A percentile compares a stretch with the other conserved stretches of the same genome.
phyloP scores from a whole-genome alignment of 1,284 basidiomycete species.

The Puccinia polysora region DNA sequence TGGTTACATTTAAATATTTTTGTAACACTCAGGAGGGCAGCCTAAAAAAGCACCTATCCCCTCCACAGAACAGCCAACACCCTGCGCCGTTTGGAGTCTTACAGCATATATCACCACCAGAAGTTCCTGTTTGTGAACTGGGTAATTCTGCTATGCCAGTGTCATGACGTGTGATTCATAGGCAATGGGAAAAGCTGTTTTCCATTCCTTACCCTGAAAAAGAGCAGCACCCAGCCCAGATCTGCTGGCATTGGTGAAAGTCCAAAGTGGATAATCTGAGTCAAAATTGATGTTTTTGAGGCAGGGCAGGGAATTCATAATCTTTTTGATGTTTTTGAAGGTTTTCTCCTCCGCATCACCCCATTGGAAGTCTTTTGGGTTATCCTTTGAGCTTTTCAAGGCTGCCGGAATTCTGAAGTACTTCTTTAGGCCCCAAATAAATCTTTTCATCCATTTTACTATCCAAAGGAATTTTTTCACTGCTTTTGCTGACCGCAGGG shows the following conservation, averaged over 20 bases:
- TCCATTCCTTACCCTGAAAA: constrained; percentile 40
- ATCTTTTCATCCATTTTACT: constrained; percentile 3
- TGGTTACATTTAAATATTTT: too few species aligned
- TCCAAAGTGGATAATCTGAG: constrained; percentile 44
- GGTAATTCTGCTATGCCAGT: constrained; percentile 44
- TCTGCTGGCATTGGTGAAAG: constrained; percentile 43
- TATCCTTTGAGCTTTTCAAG: not conserved
- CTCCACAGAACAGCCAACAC: too few species aligned
- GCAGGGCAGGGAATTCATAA: constrained; percentile 50
- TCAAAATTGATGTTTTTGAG: constrained; percentile 51
- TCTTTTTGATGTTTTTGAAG: constrained; percentile 55
- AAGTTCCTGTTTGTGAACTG: constrained; percentile 45
- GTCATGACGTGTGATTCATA: constrained; percentile 44
- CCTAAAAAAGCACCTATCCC: too few species aligned
- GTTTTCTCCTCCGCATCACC: constrained; percentile 8
- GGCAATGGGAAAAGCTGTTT: constrained; percentile 37
- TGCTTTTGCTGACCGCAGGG: not conserved
- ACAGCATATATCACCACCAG: constrained; percentile 44
- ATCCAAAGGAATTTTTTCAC: constrained; percentile 10
- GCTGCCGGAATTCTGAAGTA: not conserved
- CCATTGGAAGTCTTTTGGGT: constrained; percentile 20
- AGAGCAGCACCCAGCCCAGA: constrained; percentile 37
- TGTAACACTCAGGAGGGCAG: too few species aligned
- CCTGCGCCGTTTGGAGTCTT: too few species aligned
- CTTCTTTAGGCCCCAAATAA: not conserved